Percentiles rank a stretch among this genome's conserved stretches.
Conservation (phyloP, 176 grass and related monocot genomes). For the Neostapfia colusana region DNA sequence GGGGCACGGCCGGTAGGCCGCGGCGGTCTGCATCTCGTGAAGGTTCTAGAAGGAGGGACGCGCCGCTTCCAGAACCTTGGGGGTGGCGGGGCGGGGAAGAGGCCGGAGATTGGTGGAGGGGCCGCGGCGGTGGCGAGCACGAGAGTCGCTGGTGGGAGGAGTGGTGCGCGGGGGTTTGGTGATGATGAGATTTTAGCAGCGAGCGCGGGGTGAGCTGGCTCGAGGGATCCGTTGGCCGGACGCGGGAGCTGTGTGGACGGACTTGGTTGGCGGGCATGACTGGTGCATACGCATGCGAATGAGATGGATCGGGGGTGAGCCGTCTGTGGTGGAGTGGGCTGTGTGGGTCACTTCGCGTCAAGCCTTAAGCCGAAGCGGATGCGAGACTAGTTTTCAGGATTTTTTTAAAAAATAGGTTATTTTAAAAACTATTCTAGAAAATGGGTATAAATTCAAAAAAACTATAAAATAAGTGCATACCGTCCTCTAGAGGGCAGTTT, state of each 20-base stretch:
- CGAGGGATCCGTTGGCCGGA: not conserved
- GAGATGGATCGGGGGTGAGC: no score
- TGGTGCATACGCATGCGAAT: not conserved
- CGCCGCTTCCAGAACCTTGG: slow-evolving; percentile 6
- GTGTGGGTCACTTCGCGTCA: no score
- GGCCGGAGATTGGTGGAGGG: not conserved
- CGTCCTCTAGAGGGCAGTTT: no score
- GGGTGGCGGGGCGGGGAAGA: no score
- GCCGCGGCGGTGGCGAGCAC: not conserved
- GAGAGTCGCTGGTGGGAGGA: not conserved
- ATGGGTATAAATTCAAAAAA: no score
- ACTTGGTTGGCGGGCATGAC: not conserved
- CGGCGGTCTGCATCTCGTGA: slow-evolving; percentile 46
- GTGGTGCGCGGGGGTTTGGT: not conserved
- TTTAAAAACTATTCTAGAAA: no score
- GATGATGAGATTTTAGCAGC: slow-evolving; percentile 8
- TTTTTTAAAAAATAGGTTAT: no score
- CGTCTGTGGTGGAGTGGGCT: not conserved
- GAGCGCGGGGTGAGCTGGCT: not conserved
- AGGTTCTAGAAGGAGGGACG: not conserved
- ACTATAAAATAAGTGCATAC: no score
- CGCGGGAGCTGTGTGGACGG: not conserved
- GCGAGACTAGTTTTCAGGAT: no score
- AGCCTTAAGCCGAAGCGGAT: no score
- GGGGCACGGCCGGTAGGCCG: slow-evolving; percentile 43